Conservation (phyloP, 2,329 filamentous ascomycete genomes). For the Exophiala dermatitidis region DNA sequence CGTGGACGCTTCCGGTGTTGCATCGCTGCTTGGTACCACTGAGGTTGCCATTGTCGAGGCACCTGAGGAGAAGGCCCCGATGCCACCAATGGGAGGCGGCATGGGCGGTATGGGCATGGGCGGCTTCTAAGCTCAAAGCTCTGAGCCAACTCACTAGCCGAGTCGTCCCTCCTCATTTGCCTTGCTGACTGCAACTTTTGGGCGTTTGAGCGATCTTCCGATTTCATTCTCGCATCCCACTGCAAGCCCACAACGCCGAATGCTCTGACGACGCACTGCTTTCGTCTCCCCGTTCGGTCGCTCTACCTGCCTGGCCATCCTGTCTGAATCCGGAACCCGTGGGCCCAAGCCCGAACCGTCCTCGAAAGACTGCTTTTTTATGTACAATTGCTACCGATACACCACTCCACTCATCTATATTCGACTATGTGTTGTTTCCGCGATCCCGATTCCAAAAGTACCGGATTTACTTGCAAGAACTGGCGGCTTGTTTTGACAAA, state of each 20-base stretch:
- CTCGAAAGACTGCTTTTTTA: not conserved
- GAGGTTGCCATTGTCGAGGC: conserved; percentile 98
- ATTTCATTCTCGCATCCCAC: conserved; percentile 5
- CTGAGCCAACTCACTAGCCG: not conserved
- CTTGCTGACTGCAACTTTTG: conserved; percentile 12
- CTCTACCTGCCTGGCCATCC: too few species aligned
- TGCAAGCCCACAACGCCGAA: too few species aligned
- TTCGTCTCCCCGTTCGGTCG: too few species aligned
- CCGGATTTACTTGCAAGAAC: not conserved
- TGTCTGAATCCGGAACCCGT: too few species aligned
- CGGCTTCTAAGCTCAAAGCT: conserved; percentile 15
- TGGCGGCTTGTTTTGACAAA: not conserved
- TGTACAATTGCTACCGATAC: conserved; percentile 14
- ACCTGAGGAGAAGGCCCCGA: conserved; percentile 75
- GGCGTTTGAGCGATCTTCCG: conserved; percentile 20
- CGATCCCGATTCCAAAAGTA: not conserved
- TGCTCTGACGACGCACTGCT: too few species aligned
- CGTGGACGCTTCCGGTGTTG: conserved; percentile 89
- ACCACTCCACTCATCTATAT: conserved; percentile 20
- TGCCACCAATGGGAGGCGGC: conserved; percentile 47
- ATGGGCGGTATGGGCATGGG: conserved; percentile 46
- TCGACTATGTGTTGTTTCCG: conserved; percentile 1
- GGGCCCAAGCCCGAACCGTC: too few species aligned
- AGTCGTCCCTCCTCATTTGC: not conserved
- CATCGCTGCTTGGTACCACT: conserved; percentile 92